Evolutionary conservation across 2,329 filamentous ascomycete species (phyloP).

Genomic region (Cercospora brassicicola): DNA sequence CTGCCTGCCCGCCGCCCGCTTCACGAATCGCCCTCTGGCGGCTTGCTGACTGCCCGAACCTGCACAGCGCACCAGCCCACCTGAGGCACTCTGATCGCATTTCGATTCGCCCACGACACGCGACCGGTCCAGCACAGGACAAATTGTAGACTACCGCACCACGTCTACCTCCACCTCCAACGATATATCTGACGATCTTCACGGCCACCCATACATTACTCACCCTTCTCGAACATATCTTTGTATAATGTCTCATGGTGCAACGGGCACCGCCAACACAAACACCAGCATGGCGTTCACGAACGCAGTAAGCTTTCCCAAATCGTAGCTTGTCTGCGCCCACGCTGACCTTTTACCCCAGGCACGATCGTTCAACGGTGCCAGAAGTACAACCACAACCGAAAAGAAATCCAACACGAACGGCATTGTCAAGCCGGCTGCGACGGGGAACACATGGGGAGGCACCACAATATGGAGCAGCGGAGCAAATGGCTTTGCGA

Average conservation of each 20-base stretch:
- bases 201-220: constrained; percentile 30
- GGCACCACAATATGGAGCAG: constrained; percentile 36
- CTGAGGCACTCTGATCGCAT: constrained; percentile 7
- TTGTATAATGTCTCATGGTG: constrained; percentile 35
- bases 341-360: constrained; percentile 19
- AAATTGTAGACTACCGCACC: not conserved
- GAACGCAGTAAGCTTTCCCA: constrained; percentile 21
- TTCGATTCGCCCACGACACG: constrained; percentile 13
- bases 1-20: not conserved
- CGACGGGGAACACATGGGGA: constrained; percentile 11
- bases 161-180: not conserved
- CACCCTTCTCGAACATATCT: constrained; percentile 32
- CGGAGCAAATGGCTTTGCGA: constrained; percentile 28
- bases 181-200: constrained; percentile 17
- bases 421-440: constrained; percentile 20
- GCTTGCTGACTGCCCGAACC: constrained; percentile 10
- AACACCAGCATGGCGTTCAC: constrained; percentile 26
- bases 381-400: constrained; percentile 13
- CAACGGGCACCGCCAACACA: constrained; percentile 24
- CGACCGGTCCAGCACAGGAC: constrained; percentile 4
- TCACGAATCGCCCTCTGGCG: not conserved
- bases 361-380: constrained; percentile 32
- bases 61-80: constrained; percentile 4
- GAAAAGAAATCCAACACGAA: constrained; percentile 27
- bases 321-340: not conserved